Evolutionary conservation across 495 filamentous ascomycete genomes (phyloP).

Genomic region (Tuber calosporum): DNA sequence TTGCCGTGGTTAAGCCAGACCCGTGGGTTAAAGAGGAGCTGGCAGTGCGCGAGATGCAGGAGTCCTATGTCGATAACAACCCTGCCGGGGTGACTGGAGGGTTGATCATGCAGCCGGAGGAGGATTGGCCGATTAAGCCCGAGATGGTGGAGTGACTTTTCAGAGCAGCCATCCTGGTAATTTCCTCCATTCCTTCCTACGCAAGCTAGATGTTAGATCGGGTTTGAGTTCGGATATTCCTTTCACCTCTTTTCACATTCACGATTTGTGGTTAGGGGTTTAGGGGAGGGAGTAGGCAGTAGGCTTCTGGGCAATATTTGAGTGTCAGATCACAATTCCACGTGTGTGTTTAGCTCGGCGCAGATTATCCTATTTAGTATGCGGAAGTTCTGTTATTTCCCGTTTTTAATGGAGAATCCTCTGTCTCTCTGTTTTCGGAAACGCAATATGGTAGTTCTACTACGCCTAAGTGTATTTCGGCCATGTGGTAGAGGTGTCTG

Average conservation of each 20-base stretch:
- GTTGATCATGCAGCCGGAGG: not conserved
- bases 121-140: not conserved
- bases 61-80: not conserved
- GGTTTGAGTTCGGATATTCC: not conserved
- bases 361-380: not conserved
- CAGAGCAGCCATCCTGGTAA: not conserved
- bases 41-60: not conserved
- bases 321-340: not conserved
- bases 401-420: not conserved
- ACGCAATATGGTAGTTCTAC: not conserved
- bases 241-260: not conserved
- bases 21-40: slow-evolving; percentile 3
- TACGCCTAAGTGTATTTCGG: not conserved
- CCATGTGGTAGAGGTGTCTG: not conserved
- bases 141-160: not conserved
- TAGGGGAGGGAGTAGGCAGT: not conserved
- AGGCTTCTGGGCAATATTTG: not conserved
- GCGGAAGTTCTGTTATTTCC: not conserved
- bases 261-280: not conserved
- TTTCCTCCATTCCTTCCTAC: not conserved
- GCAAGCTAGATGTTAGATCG: not conserved
- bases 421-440: not conserved
- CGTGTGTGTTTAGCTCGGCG: not conserved
- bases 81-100: not conserved
- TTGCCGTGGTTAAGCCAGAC: not conserved